These are phyloP conservation scores for Sporothrix curviconia DNA, from an alignment of 2,329 filamentous ascomycete species.

Conservation along the genomic window DNA sequence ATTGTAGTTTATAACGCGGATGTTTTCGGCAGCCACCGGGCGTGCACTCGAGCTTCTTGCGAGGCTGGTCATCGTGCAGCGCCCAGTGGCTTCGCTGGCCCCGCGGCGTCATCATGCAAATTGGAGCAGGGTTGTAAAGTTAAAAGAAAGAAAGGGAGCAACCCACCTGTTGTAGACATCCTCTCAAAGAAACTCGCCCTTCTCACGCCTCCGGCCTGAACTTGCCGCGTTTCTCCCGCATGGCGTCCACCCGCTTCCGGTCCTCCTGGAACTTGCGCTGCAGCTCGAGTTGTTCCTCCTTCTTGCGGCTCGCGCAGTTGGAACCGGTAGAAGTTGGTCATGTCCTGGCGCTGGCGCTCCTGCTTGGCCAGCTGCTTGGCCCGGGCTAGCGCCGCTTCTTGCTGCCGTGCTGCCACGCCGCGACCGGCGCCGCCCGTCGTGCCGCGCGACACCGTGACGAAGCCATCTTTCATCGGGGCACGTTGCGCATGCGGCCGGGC, in stretches of 20 bases:
- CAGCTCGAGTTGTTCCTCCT: constrained; percentile 64
- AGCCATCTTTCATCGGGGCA: constrained; percentile 92
- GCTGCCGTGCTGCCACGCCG: constrained; percentile 62
- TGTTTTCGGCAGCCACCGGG: constrained; percentile 41
- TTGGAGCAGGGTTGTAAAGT: too few species aligned
- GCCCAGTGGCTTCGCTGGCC: constrained; percentile 31
- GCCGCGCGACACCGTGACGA: constrained; percentile 82
- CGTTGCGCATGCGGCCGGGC: constrained; percentile 62
- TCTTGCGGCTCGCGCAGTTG: constrained; percentile 73
- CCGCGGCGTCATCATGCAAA: constrained; percentile 33
- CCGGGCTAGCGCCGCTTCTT: constrained; percentile 58
- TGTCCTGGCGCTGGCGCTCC: constrained; percentile 51
- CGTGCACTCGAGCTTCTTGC: neutral
- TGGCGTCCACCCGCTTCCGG: constrained; percentile 60
- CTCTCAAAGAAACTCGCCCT: neutral
- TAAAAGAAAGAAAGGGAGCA: constrained; percentile 5
- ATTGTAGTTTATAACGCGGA: constrained; percentile 36
- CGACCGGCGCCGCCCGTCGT: constrained; percentile 64
- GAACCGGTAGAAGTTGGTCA: constrained; percentile 76
- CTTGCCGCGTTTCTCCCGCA: constrained; percentile 61
- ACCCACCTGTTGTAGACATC: too few species aligned
- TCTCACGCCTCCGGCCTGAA: constrained; percentile 46
- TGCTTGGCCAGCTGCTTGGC: constrained; percentile 57
- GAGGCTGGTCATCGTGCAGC: neutral
- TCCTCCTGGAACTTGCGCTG: constrained; percentile 71